Percentiles rank a stretch among this genome's conserved stretches.
Evolutionary conservation across 164 flowering plant species (phyloP).

Genomic region (Euptelea pleiosperma): DNA sequence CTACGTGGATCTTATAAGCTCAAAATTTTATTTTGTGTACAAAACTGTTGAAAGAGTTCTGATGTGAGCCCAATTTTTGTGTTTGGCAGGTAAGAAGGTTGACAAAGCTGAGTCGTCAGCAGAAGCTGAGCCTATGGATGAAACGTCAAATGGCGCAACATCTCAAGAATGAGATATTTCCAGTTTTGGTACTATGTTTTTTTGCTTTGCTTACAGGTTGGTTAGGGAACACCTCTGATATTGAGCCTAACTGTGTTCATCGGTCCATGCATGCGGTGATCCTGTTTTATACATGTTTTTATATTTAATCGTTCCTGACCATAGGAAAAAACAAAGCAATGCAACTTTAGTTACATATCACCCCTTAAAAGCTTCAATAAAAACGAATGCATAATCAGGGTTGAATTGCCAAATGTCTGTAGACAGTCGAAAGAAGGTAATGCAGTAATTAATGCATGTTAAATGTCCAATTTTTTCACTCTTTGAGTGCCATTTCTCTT

Average conservation of each 20-base stretch:
- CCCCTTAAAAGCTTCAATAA: too few relatives aligned
- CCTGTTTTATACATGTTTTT: conserved; percentile 1
- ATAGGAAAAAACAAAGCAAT: neutral
- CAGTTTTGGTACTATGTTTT: conserved; percentile 17
- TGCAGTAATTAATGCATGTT: too few relatives aligned
- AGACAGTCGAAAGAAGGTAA: too few relatives aligned
- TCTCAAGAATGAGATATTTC: conserved; percentile 29
- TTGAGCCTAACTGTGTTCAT: too few relatives aligned
- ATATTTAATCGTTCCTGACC: neutral
- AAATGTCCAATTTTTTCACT: too few relatives aligned
- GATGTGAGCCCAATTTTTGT: neutral
- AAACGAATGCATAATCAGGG: too few relatives aligned
- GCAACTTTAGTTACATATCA: too few relatives aligned
- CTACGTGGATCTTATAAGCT: too few relatives aligned
- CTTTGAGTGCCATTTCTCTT: too few relatives aligned
- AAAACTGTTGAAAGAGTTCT: neutral
- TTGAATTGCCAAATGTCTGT: too few relatives aligned
- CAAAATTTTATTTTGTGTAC: too few relatives aligned
- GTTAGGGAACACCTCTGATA: neutral
- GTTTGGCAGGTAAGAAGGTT: conserved; percentile 54
- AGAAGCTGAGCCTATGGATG: conserved; percentile 66
- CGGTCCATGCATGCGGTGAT: neutral
- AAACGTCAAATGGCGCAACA: conserved; percentile 39
- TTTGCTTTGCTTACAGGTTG: neutral
- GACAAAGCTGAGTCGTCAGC: conserved; percentile 49